Conservation (phyloP, 176 grass and related monocot species). For the Dactylis glomerata region DNA sequence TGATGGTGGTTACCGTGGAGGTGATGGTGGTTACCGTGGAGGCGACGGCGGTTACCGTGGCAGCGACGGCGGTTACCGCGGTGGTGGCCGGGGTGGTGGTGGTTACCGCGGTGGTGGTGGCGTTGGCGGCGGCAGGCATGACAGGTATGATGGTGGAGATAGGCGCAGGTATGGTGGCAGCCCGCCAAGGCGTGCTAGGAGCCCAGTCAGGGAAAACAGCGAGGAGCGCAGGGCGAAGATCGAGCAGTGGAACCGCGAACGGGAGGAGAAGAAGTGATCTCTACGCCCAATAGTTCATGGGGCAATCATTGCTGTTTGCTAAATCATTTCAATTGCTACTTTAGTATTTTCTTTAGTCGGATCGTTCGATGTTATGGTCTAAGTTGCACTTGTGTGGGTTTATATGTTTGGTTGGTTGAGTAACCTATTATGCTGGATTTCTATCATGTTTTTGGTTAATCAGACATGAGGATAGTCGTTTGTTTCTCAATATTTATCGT, state of each 20-base stretch:
- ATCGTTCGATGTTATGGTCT: not conserved
- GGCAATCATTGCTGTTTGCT: not conserved
- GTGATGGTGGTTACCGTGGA: not conserved
- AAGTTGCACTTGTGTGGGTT: not conserved
- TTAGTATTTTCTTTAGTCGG: not conserved
- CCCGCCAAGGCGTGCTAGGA: constrained; percentile 42
- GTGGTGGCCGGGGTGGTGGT: constrained; percentile 4
- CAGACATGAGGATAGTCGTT: constrained; percentile 9
- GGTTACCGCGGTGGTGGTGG: constrained; percentile 17
- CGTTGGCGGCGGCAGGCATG: constrained; percentile 35
- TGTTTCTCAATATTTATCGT: constrained; percentile 1
- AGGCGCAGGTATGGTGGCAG: constrained; percentile 55
- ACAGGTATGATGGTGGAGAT: constrained; percentile 55
- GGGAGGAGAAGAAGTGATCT: constrained; percentile 46
- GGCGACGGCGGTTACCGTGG: not conserved
- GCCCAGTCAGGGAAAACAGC: constrained; percentile 60
- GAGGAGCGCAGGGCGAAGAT: constrained; percentile 73
- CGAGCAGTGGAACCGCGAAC: constrained; percentile 73
- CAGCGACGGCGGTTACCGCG: constrained; percentile 1
- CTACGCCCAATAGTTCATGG: not conserved
- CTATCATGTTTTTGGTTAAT: not conserved
- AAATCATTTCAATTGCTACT: not conserved
- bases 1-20: not conserved
- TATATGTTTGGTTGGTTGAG: constrained; percentile 5
- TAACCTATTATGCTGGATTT: constrained; percentile 11